Evolutionary conservation across 805 yeast genomes (phyloP), one percentile per base, ranked within the genome.

Genomic region (Ogataea neopini): DNA sequence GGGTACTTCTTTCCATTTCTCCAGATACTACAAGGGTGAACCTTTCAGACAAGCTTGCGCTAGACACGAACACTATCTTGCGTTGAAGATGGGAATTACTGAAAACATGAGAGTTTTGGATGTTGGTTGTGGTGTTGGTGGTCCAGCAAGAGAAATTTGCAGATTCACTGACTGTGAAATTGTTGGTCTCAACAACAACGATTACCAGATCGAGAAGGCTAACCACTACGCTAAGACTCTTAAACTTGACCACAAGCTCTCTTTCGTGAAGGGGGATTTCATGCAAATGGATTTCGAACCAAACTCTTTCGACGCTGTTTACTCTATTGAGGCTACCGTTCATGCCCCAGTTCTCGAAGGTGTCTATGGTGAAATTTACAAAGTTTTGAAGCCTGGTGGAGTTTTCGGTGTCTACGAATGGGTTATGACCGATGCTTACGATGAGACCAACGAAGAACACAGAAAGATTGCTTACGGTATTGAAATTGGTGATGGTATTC

Each of bases 121-220:
- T 67, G 99, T 92, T 48, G 99, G 99, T 40, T 94, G 99, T 75
- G 99, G 99, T 77, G 96, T 92, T 61, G 99, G 99, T 66, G 99
- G 99, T 36, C 99, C 99, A 62, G 97, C 96, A 18, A 86, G 97
- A 70, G 97, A 94, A 74, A 92, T 92, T 63, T 78, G 86, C 51
- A 82, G 96, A 66, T 92, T 92, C 76, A 86, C 98, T 43, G 89
- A 85, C 61, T 85, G 90, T 72, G 73, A 80, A 60, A 77, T 92
- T 66, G 87, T 87, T 53, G 99, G 99, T 43, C 77, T 92, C 61
- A 92, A 92, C 76, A 92, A 94, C 77, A 94, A 94, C 68, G 99
- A 94, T 72, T 94, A 94, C 75, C 96, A 94, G 77, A 86, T 92
- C 61, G 91, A 84, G 64, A 88, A 95, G 68, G 98, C 95, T 49